Base-by-base conservation (phyloP, 2,329 filamentous ascomycete species). In the Colletotrichum sp. region DNA sequence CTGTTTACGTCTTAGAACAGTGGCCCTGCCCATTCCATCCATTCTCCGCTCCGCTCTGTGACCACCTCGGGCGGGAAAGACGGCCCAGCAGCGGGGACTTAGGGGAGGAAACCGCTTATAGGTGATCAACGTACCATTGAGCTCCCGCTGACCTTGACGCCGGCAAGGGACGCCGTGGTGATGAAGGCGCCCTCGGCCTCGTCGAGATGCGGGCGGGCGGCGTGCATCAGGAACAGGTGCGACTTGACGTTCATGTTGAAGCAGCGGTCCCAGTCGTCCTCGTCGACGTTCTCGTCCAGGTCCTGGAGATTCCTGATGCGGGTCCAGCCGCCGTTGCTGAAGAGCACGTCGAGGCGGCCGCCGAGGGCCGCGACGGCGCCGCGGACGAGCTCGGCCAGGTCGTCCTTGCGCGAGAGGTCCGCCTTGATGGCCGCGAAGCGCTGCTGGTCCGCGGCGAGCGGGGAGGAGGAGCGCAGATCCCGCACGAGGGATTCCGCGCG, bases 291-390 rank as follows among this genome's bases (percentile, higher is more conserved):
- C 13, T 91, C 89, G 30, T 90, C 86, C 30, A 92, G 80, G 78
- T 88, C 82, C 9, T 77, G 81, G 61, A 90, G 84, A 66, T 88
- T 82, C 15, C 87, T 83, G 18, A 89, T 81, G 18, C 79, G 81
- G 0, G 89, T 90, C 89, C 89, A 91, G 4, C 89, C 89, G 9
- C 93, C 94, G 83, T 97, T 97, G 4, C 93, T 94, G 79, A 96
- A 91, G 61, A 97, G 87, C 55, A 95, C 89, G 84, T 97, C 94
- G n/a, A 97, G 83, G 2, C 93, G 91, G 6, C 48, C 43, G 43
- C 43, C 94, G 77, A 95, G 87, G n/a, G 83, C 84, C 30, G 88
- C 84, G 64, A 93, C 87, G 2, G 91, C 89, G 60, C 93, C 88
- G 22, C 89, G 84, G 1, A 96, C 90, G 1, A 93, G 87, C 1